Percentiles rank a stretch among this genome's conserved stretches.
phyloP scores from a whole-genome alignment of 2,329 filamentous ascomycete genomes.

The Incumbomyces lentus region DNA sequence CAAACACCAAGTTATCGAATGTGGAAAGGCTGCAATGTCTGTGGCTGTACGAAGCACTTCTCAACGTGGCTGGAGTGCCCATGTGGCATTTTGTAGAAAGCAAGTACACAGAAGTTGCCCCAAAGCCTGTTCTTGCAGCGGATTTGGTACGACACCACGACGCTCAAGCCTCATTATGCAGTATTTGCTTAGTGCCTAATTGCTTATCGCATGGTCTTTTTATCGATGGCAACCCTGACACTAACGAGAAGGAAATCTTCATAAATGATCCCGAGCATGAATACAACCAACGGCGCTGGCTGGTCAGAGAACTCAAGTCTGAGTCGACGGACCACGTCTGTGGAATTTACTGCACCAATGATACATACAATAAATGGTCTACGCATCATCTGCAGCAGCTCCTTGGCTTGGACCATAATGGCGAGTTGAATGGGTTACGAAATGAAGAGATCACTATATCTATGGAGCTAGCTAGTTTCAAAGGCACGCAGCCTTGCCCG shows the following conservation, averaged over 20 bases:
- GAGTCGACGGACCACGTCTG: conserved; percentile 13
- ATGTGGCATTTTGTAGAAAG: conserved; percentile 18
- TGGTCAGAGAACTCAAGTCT: conserved; percentile 1
- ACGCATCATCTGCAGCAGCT: background rate
- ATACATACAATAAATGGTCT: background rate
- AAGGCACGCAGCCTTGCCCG: background rate
- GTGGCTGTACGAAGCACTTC: conserved; percentile 13
- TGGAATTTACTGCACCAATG: conserved; percentile 19
- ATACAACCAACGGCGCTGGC: conserved; percentile 14
- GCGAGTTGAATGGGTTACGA: background rate
- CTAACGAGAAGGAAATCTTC: conserved; percentile 13
- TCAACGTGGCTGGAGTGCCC: conserved; percentile 11
- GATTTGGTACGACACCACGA: background rate
- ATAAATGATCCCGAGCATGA: conserved; percentile 17
- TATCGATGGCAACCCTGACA: conserved; percentile 11
- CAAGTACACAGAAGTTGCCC: conserved; percentile 5
- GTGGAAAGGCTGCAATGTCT: background rate
- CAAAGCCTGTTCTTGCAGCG: conserved; percentile 7
- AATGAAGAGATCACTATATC: background rate
- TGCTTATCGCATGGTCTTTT: conserved; percentile 20
- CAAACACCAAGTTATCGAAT: background rate
- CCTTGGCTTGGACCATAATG: background rate
- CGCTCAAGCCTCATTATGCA: conserved; percentile 9
- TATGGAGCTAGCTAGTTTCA: background rate
- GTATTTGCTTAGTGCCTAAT: conserved; percentile 19